phyloP scores from a whole-genome alignment of 1,139 yeast genomes.

The Ogataea hybrid region DNA sequence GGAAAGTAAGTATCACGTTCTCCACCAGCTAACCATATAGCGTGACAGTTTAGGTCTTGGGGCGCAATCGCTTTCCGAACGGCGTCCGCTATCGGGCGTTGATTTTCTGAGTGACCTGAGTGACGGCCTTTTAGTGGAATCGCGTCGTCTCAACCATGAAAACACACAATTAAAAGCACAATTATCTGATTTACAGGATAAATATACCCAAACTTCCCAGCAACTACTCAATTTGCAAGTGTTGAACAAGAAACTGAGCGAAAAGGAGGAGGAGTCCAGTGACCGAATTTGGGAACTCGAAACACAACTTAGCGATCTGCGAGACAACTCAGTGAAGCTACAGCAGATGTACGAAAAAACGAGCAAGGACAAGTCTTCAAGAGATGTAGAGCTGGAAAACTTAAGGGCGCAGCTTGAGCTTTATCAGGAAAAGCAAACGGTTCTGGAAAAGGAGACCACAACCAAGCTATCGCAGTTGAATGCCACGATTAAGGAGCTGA shows the following conservation, averaged over 20 bases:
- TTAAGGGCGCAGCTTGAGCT: slow-evolving; percentile 50
- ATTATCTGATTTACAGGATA: slow-evolving; percentile 40
- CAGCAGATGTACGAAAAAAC: slow-evolving; percentile 33
- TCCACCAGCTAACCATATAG: slow-evolving; percentile 11
- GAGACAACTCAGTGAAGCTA: slow-evolving; percentile 17
- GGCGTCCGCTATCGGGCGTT: slow-evolving; percentile 55
- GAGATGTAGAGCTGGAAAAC: slow-evolving; percentile 28
- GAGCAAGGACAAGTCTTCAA: slow-evolving; percentile 33
- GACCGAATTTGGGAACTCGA: slow-evolving; percentile 77
- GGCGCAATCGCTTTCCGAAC: slow-evolving; percentile 7
- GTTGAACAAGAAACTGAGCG: slow-evolving; percentile 37
- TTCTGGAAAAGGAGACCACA: slow-evolving; percentile 39
- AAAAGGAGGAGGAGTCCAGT: slow-evolving; percentile 41
- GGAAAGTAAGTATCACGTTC: slow-evolving; percentile 15
- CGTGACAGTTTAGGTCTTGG: slow-evolving; percentile 22
- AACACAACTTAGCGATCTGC: slow-evolving; percentile 21
- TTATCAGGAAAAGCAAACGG: slow-evolving; percentile 40
- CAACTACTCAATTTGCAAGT: slow-evolving; percentile 35
- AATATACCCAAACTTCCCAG: slow-evolving; percentile 31
- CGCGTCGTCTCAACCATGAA: slow-evolving; percentile 73
- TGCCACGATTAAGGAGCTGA: slow-evolving; percentile 46
- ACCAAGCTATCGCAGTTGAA: slow-evolving; percentile 36
- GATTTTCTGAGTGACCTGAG: slow-evolving; percentile 81
- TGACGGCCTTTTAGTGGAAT: slow-evolving; percentile 74
- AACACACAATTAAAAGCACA: slow-evolving; percentile 50